phyloP scores from a whole-genome alignment of 805 yeast genomes.

The Candida golubevii region DNA sequence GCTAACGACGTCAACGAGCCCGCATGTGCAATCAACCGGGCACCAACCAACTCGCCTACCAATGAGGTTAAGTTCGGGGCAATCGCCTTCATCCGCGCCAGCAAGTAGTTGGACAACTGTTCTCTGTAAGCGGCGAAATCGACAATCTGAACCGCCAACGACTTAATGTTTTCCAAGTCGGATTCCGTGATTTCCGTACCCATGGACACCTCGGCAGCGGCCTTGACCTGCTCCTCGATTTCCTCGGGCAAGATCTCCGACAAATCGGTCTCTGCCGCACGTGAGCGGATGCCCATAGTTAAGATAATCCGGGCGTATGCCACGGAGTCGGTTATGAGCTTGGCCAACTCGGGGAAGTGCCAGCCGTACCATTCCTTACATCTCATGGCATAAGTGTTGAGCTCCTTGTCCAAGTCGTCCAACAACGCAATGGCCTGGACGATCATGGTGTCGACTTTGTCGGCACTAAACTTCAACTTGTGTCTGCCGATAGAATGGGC shows the following conservation, averaged over 20 bases:
- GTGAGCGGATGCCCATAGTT: constrained; percentile 90
- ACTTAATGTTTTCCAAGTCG: constrained; percentile 82
- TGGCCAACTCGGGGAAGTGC: constrained; percentile 99
- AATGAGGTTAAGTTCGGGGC: constrained; percentile 96
- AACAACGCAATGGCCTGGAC: constrained; percentile 97
- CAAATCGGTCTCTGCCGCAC: constrained; percentile 85
- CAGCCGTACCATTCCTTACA: constrained; percentile 99
- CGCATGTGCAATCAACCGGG: constrained; percentile 95
- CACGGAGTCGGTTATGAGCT: constrained; percentile 91
- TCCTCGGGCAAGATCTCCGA: constrained; percentile 45
- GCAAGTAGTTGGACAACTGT: constrained; percentile 85
- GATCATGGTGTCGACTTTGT: constrained; percentile 98
- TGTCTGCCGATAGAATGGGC: constrained; percentile 99
- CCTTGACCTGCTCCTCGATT: constrained; percentile 60
- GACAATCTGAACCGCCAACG: constrained; percentile 93
- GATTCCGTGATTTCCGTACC: constrained; percentile 96
- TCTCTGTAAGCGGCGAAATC: constrained; percentile 96
- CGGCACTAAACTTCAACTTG: constrained; percentile 95
- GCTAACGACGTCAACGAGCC: constrained; percentile 96
- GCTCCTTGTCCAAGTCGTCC: constrained; percentile 95
- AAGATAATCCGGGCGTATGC: constrained; percentile 93
- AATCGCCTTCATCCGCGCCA: constrained; percentile 96
- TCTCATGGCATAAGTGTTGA: constrained; percentile 98
- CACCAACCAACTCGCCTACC: constrained; percentile 99
- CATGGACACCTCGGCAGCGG: constrained; percentile 98